These are phyloP conservation scores for Ascoidea tarda DNA, from an alignment of 805 yeast genomes.

Conservation along the genomic window DNA sequence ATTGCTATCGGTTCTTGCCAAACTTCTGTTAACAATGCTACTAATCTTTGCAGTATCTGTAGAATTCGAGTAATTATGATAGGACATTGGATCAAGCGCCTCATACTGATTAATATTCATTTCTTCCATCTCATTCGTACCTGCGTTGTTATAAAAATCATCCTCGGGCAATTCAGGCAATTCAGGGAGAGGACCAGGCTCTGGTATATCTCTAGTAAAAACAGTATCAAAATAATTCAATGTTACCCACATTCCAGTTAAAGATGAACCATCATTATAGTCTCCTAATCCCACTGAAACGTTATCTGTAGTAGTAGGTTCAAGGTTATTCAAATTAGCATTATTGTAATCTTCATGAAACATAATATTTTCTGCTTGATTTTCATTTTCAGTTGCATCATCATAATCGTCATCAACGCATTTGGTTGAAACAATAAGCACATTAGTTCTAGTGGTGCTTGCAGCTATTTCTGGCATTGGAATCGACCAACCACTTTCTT, in stretches of 20 bases:
- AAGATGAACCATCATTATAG: not conserved
- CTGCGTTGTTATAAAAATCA: conserved; percentile 1
- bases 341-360: conserved; percentile 4
- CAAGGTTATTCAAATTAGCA: not conserved
- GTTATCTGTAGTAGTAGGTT: not conserved
- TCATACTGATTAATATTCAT: not conserved
- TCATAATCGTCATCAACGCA: conserved; percentile 29
- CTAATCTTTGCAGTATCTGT: conserved; percentile 7
- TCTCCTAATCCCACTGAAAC: not conserved
- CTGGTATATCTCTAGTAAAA: not conserved
- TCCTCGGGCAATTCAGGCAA: conserved; percentile 2
- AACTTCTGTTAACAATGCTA: conserved; percentile 2
- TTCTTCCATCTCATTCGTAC: not conserved
- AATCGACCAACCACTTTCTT: conserved; percentile 90
- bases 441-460: conserved; percentile 78
- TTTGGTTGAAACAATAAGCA: conserved; percentile 88
- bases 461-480: conserved; percentile 92
- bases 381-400: conserved; percentile 19
- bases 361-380: conserved; percentile 24
- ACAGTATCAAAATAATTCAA: conserved; percentile 10
- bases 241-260: conserved; percentile 7
- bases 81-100: conserved; percentile 1
- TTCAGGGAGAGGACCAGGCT: not conserved
- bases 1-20: not conserved
- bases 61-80: conserved; percentile 4